Base-by-base conservation (phyloP, 805 yeast genomes). In the Suhomyces pyralidae region DNA sequence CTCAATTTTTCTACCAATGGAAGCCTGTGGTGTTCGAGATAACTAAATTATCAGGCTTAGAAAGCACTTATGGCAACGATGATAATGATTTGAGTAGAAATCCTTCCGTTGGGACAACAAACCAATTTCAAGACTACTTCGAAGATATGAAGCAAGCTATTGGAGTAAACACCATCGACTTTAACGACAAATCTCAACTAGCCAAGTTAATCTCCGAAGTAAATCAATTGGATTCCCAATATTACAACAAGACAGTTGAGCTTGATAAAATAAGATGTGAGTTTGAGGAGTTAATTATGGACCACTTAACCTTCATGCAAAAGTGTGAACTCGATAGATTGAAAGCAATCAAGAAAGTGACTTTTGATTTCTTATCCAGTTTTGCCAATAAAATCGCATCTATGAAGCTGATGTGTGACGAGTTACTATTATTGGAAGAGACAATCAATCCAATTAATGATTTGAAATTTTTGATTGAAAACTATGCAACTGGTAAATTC, bases 1-100 rank as follows among this genome's bases (percentile, higher is more conserved):
- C 90, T 2, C 85, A 83, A 51, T 82, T 85, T 65, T 78, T 74
- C 61, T 90, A 89, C 63, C 96, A 89, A 68, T 90, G 96, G 96
- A 85, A 83, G 55, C 84, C 84, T 3, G 68, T 77, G 54, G 88
- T 88, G 0, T 88, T 81, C 63, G 82, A 80, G 55, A 71, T 81
- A 40, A 66, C 75, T 1, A 63, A 63, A 30, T 48, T 70, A 20
- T 55, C 58, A 4, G 61, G 51, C 1, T 26, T 49, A 7, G 55
- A 54, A 40, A 45, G 34, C 8, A 40, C 24, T 12, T 7, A 12
- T 3, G 17, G 22, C 51, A 45, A 57, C 53, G 55, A 49, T 26
- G 53, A 44, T 14, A 50, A 49, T 12, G 54, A 52, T 14, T 48
- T 49, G 10, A 51, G 50, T 32, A 51, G 56, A 14, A 48, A 51